Evolutionary conservation across 768 basidiomycete species (phyloP).

Genomic region (Crucibulum laeve): DNA sequence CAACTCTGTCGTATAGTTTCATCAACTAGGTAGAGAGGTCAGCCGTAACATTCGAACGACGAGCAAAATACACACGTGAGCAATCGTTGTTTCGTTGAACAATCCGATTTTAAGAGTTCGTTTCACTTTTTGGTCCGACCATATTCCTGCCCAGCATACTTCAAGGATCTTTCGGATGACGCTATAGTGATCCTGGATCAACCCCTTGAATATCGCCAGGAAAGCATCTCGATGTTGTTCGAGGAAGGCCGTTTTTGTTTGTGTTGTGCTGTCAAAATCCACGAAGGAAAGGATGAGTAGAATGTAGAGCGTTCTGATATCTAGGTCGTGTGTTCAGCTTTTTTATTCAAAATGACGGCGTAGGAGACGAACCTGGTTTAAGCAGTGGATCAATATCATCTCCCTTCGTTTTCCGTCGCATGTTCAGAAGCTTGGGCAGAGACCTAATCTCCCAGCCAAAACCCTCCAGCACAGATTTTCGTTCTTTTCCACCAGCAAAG

Average conservation of each 20-base stretch:
- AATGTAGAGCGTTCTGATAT: conserved; percentile 77
- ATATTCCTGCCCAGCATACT: conserved; percentile 71
- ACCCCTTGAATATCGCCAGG: conserved; percentile 66
- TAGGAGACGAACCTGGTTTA: conserved; percentile 48
- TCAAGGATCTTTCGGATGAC: conserved; percentile 66
- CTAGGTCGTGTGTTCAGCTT: conserved; percentile 25
- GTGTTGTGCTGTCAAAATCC: conserved; percentile 36
- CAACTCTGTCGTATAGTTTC: conserved; percentile 67
- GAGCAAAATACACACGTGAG: conserved; percentile 42
- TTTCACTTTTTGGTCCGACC: conserved; percentile 70
- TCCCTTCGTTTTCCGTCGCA: conserved; percentile 59
- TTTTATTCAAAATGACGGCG: neutral
- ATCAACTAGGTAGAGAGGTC: conserved; percentile 40
- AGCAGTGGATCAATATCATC: conserved; percentile 36
- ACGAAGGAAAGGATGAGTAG: conserved; percentile 74
- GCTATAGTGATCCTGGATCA: conserved; percentile 60
- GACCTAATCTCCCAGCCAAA: conserved; percentile 83
- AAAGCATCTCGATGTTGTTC: conserved; percentile 69
- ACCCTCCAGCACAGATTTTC: conserved; percentile 55
- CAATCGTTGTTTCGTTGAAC: conserved; percentile 64
- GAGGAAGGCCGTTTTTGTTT: conserved; percentile 60
- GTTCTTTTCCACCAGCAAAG: conserved; percentile 65
- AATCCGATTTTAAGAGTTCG: conserved; percentile 66
- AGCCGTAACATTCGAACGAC: conserved; percentile 3
- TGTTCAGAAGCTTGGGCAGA: conserved; percentile 60